Evolutionary conservation across 768 basidiomycete genomes (phyloP).

Genomic region (Favolaschia claudopus): DNA sequence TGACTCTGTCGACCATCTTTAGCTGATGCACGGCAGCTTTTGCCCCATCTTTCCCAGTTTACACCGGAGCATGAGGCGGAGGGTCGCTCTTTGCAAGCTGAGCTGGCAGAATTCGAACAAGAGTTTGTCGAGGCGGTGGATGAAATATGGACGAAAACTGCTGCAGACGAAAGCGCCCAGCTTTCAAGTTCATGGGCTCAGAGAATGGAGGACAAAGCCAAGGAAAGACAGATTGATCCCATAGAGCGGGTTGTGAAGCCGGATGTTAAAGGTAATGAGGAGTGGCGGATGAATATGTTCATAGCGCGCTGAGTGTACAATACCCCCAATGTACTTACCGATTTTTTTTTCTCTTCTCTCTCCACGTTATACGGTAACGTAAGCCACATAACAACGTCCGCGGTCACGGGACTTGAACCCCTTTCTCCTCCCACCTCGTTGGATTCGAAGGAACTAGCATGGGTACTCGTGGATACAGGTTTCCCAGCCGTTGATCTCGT

Average conservation of each 20-base stretch:
- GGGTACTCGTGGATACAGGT: conserved; percentile 30
- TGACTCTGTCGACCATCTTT: conserved; percentile 7
- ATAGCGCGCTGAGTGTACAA: no score
- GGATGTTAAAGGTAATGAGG: conserved; percentile 43
- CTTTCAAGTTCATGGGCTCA: conserved; percentile 50
- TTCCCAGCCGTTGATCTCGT: background rate
- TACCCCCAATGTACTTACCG: no score
- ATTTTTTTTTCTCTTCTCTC: no score
- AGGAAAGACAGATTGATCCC: conserved; percentile 53
- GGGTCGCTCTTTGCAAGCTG: conserved; percentile 68
- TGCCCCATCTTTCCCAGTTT: conserved; percentile 81
- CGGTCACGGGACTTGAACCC: background rate
- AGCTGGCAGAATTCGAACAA: conserved; percentile 61
- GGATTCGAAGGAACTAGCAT: background rate
- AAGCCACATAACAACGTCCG: no score
- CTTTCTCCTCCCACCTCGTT: background rate
- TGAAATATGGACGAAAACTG: conserved; percentile 67
- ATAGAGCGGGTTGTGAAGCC: conserved; percentile 62
- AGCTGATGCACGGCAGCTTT: conserved; percentile 74
- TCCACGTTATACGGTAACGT: no score
- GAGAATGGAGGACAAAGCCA: conserved; percentile 63
- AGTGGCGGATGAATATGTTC: conserved; percentile 56
- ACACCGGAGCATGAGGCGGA: conserved; percentile 72
- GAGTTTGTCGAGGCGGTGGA: conserved; percentile 66
- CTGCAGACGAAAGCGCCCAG: conserved; percentile 42